Evolutionary conservation across 2,329 filamentous ascomycete species (phyloP).

Genomic region (Trematosphaeria pertusa): DNA sequence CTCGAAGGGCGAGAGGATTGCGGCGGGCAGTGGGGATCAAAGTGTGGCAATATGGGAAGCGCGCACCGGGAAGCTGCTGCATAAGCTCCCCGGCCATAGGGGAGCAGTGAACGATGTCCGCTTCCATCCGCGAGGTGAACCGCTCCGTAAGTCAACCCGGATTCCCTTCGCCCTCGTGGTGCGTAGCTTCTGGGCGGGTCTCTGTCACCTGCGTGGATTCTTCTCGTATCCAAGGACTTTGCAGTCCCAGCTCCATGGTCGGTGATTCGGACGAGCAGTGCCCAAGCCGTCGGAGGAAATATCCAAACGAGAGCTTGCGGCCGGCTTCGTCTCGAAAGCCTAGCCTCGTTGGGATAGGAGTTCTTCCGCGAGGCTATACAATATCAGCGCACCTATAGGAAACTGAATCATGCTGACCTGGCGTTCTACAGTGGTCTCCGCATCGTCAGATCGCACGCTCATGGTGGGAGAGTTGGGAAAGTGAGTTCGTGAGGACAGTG

Average conservation of each 20-base stretch:
- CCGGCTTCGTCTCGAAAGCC: no score
- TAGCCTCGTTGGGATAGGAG: constrained; percentile 1
- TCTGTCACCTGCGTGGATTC: background rate
- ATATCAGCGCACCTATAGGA: constrained; percentile 12
- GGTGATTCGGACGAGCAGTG: constrained; percentile 2
- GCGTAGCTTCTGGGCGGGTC: constrained; percentile 5
- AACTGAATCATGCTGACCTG: constrained; percentile 34
- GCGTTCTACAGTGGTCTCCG: constrained; percentile 73
- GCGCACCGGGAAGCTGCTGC: constrained; percentile 85
- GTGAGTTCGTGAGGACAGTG: constrained; percentile 49
- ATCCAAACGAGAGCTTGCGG: background rate
- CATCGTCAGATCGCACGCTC: constrained; percentile 86
- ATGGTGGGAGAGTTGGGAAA: constrained; percentile 81
- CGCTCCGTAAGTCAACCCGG: constrained; percentile 73
- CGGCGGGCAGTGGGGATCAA: constrained; percentile 86
- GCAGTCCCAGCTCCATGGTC: constrained; percentile 2
- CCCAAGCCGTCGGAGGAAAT: background rate
- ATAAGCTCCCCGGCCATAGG: constrained; percentile 95
- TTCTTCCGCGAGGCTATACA: constrained; percentile 17
- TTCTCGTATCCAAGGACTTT: background rate
- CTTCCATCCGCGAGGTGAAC: constrained; percentile 83
- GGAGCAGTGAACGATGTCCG: constrained; percentile 94
- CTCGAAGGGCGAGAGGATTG: constrained; percentile 81
- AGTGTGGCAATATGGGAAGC: constrained; percentile 91
- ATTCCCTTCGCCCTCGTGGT: constrained; percentile 6